Conservation (phyloP, 2,329 filamentous ascomycete species). For the Penicillium sp. region DNA sequence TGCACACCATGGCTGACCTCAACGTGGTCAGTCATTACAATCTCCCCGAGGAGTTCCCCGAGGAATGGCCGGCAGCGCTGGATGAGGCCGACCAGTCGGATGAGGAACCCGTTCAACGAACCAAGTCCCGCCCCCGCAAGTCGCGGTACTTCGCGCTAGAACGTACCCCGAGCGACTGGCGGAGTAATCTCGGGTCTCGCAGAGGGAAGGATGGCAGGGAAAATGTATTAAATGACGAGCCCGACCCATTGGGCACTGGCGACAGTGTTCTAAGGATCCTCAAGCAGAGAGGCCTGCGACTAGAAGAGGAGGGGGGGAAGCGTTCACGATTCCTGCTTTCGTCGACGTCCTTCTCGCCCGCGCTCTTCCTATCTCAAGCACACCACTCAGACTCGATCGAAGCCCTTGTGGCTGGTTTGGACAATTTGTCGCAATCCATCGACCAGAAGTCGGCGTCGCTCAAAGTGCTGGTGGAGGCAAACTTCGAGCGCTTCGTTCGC, state of each 20-base stretch:
- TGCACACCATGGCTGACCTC: slow-evolving; percentile 61
- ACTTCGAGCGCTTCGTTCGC: slow-evolving; percentile 96
- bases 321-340: slow-evolving; percentile 92
- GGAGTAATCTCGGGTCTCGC: slow-evolving; percentile 67
- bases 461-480: slow-evolving; percentile 93
- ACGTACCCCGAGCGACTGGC: slow-evolving; percentile 66
- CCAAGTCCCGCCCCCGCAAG: slow-evolving; percentile 57
- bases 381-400: slow-evolving; percentile 84
- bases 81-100: slow-evolving; percentile 69
- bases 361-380: slow-evolving; percentile 86
- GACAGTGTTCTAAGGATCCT: slow-evolving; percentile 83
- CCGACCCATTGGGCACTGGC: slow-evolving; percentile 83
- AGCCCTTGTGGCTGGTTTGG: slow-evolving; percentile 74
- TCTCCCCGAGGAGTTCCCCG: slow-evolving; percentile 72
- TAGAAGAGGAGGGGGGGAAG: slow-evolving; percentile 79
- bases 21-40: slow-evolving; percentile 90
- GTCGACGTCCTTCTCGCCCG: slow-evolving; percentile 91
- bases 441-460: slow-evolving; percentile 96
- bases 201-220: slow-evolving; percentile 67
- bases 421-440: slow-evolving; percentile 84
- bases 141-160: slow-evolving; percentile 85
- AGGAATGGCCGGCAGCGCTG: slow-evolving; percentile 82
- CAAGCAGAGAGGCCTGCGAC: slow-evolving; percentile 69
- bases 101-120: slow-evolving; percentile 45
- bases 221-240: slow-evolving; percentile 86